phyloP scores from a whole-genome alignment of 1,284 basidiomycete genomes.

The Apiotrichum laibachii region DNA sequence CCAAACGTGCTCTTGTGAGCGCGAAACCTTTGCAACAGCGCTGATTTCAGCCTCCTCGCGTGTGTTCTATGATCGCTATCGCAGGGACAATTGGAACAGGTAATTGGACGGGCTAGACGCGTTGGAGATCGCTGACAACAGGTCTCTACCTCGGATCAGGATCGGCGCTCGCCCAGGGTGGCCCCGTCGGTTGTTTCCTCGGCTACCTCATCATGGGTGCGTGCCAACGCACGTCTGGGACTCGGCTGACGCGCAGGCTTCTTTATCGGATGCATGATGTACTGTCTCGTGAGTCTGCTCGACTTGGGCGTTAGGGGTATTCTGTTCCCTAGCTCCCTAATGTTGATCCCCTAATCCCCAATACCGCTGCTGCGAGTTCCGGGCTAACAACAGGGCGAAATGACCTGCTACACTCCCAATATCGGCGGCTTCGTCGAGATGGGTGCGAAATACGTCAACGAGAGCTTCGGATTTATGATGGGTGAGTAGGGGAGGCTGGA shows the following conservation, averaged over 20 bases:
- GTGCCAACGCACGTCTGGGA: conserved; percentile 21
- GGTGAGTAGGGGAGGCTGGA: background rate
- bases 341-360: background rate
- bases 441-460: conserved; percentile 24
- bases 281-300: conserved; percentile 21
- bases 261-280: conserved; percentile 24
- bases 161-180: conserved; percentile 8
- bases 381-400: conserved; percentile 6
- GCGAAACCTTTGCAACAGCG: background rate
- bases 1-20: conserved; percentile 15
- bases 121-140: too few relatives aligned
- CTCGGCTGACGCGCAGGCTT: conserved; percentile 23
- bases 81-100: conserved; percentile 16
- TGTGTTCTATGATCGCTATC: conserved; percentile 14
- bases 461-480: conserved; percentile 24
- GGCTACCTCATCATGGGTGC: conserved; percentile 27
- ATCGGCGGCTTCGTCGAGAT: conserved; percentile 22
- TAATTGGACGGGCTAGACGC: too few relatives aligned
- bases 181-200: conserved; percentile 6
- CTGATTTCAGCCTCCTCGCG: conserved; percentile 7
- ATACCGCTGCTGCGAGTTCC: too few relatives aligned
- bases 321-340: too few relatives aligned
- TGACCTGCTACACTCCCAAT: conserved; percentile 19
- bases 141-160: conserved; percentile 10
- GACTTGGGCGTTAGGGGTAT: too few relatives aligned